Evolutionary conservation across 768 basidiomycete genomes (phyloP), one percentile per base, ranked within the genome.

Genomic region (Termitomyces eurrhizus): DNA sequence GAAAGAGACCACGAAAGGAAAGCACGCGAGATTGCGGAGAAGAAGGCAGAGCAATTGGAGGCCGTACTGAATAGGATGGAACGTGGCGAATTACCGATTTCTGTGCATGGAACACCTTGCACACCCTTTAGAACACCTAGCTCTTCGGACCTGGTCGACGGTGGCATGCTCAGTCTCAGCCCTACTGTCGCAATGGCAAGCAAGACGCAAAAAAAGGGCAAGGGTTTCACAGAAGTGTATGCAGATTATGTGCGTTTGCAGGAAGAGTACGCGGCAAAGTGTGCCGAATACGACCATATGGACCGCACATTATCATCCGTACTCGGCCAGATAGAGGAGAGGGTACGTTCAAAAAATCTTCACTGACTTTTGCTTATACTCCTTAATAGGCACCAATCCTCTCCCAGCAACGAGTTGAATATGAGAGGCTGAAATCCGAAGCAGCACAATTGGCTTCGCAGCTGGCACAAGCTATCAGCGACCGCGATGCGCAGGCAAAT

Each of bases 151-250:
- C 58, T 76, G n/a, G 65, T 78, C 13, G 71, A 76, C 32, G 83
- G 87, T 42, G 80, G 81, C 9, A 83, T 87, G 75, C 75, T 89
- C 69, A 84, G 87, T 48, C 75, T 95, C 18, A 94, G 92, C 68
- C 93, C 95, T 1, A 92, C 95, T 0, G 90, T 95, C 13, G 88
- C 90, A 4, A 86, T 96, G 77, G 93, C 89, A 7, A 87, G 87
- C 74, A 85, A 80, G 62, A 83, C 88, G 24, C 93, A 95, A 75
- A 86, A 84, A 71, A 83, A 79, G 32, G 93, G 92, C 33, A 92
- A 91, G 80, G 91, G 90, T 1, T 96, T 96, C 75, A 96, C 96
- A 0, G 92, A 97, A 68, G 88, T 98, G 24, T 98, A 97, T 70
- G 83, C 90, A 16, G 93, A 97, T 69, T 93, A 93, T 65, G 87